These are phyloP conservation scores for Epithele typhae DNA, from an alignment of 768 basidiomycete genomes.

Conservation along the genomic window DNA sequence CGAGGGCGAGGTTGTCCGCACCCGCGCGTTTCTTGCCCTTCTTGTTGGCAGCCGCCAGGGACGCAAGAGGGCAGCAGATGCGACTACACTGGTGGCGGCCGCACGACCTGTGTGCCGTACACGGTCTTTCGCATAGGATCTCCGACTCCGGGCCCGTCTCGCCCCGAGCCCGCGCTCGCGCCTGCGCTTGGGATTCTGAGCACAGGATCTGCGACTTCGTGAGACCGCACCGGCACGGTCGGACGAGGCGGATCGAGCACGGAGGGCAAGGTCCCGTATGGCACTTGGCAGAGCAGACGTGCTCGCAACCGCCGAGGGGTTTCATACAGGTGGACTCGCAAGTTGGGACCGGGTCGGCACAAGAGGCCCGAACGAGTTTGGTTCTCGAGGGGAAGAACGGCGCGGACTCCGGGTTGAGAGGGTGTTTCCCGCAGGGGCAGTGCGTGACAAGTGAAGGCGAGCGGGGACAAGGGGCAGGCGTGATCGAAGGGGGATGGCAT, in stretches of 20 bases:
- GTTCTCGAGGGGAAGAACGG: slow-evolving; percentile 36
- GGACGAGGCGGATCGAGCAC: slow-evolving; percentile 61
- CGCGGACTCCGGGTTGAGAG: slow-evolving; percentile 37
- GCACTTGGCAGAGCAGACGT: slow-evolving; percentile 66
- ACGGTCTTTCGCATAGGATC: slow-evolving; percentile 77
- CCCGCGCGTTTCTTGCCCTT: slow-evolving; percentile 61
- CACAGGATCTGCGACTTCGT: slow-evolving; percentile 58
- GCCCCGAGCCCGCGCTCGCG: slow-evolving; percentile 20
- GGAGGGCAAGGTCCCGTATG: slow-evolving; percentile 81
- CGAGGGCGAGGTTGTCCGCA: slow-evolving; percentile 33
- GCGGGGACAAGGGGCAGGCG: slow-evolving; percentile 61
- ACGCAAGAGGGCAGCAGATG: slow-evolving; percentile 85
- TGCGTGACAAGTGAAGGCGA: slow-evolving; percentile 63
- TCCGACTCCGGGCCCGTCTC: slow-evolving; percentile 35
- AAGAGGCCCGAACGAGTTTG: slow-evolving; percentile 36
- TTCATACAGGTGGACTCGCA: slow-evolving; percentile 70
- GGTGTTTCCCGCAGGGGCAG: slow-evolving; percentile 80
- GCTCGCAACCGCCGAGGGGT: slow-evolving; percentile 60
- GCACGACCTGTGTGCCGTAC: slow-evolving; percentile 73
- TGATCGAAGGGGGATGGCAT: slow-evolving; percentile 72
- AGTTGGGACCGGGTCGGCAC: slow-evolving; percentile 76
- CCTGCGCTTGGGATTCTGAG: slow-evolving; percentile 34
- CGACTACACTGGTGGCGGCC: slow-evolving; percentile 84
- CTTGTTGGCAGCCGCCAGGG: slow-evolving; percentile 47
- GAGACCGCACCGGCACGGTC: slow-evolving; percentile 85